Percentiles rank a stretch among this genome's conserved stretches.
These are phyloP conservation scores for Meyerozyma smithsonii DNA, from an alignment of 1,139 yeast species.

Conservation along the genomic window DNA sequence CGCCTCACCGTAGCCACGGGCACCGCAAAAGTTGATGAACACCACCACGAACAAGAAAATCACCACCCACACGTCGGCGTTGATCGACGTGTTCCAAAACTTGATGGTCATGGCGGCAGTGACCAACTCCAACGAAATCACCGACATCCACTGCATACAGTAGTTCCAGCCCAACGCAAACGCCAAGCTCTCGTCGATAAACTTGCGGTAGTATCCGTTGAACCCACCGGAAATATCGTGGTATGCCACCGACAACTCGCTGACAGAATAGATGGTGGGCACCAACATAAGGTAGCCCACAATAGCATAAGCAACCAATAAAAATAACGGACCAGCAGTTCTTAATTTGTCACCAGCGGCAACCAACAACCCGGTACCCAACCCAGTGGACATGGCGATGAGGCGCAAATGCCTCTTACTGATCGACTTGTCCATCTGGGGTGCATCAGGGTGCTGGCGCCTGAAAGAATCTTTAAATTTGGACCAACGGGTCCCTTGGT, in stretches of 20 bases:
- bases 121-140: constrained; percentile 33
- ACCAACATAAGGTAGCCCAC: constrained; percentile 32
- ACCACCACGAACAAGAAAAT: constrained; percentile 34
- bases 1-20: constrained; percentile 42
- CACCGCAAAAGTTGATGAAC: constrained; percentile 33
- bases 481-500: background rate
- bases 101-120: constrained; percentile 33
- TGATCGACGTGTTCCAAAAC: constrained; percentile 28
- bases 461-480: background rate
- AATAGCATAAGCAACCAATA: constrained; percentile 29
- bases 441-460: background rate
- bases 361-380: constrained; percentile 36
- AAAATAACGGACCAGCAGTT: constrained; percentile 31
- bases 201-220: constrained; percentile 29
- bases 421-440: background rate
- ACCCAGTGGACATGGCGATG: constrained; percentile 31
- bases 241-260: constrained; percentile 33
- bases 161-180: constrained; percentile 37
- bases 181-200: constrained; percentile 31
- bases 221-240: constrained; percentile 31
- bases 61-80: constrained; percentile 37
- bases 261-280: constrained; percentile 32
- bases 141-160: constrained; percentile 31
- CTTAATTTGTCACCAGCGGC: constrained; percentile 31
- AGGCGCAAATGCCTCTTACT: constrained; percentile 23